Percentiles rank a stretch among this genome's conserved stretches.
These are phyloP conservation scores for Pinus albicaulis DNA, from an alignment of 75 land plant genomes.

Conservation along the genomic window DNA sequence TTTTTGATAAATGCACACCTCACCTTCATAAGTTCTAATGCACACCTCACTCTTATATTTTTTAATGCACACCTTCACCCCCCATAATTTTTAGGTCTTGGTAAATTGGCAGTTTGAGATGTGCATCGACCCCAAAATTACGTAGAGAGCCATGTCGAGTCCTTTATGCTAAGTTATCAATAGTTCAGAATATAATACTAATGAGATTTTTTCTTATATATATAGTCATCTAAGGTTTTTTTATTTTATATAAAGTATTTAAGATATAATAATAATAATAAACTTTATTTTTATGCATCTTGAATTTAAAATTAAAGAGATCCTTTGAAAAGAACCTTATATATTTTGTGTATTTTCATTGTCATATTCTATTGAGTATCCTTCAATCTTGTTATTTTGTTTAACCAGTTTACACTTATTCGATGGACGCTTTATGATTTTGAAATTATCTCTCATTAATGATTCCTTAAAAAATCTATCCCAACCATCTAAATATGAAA, in stretches of 20 bases:
- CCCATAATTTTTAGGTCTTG: too few relatives aligned
- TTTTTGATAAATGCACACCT: too few relatives aligned
- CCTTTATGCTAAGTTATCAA: background rate
- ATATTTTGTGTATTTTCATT: background rate
- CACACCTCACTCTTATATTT: too few relatives aligned
- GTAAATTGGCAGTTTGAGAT: too few relatives aligned
- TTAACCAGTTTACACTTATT: background rate
- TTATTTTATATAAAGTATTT: too few relatives aligned
- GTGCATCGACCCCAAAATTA: too few relatives aligned
- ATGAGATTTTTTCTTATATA: background rate
- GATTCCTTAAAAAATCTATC: background rate
- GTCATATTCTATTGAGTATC: too few relatives aligned
- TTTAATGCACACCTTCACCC: too few relatives aligned
- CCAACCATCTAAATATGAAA: background rate
- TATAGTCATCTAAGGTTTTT: background rate
- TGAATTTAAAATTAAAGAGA: background rate
- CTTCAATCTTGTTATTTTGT: background rate
- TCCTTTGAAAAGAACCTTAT: background rate
- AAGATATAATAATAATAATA: too few relatives aligned
- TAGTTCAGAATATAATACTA: background rate
- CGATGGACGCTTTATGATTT: background rate
- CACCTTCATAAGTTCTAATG: too few relatives aligned
- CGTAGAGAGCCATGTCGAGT: too few relatives aligned
- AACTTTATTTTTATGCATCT: background rate
- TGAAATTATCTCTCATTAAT: background rate